Conservation (phyloP, 2,329 filamentous ascomycete species). For the Lachnellula subtilissima region DNA sequence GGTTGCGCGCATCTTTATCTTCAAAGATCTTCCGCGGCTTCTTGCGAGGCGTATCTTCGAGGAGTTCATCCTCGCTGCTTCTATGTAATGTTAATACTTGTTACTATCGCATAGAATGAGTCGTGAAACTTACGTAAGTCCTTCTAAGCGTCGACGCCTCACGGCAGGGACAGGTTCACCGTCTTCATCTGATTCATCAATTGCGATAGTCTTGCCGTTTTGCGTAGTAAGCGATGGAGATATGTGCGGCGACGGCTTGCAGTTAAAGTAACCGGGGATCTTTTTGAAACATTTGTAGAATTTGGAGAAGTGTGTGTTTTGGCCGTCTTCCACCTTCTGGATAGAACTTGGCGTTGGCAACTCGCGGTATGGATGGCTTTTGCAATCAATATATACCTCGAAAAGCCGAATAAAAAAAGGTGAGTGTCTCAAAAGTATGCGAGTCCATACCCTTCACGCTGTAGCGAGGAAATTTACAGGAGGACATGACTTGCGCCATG, state of each 20-base stretch:
- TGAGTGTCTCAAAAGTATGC: slow-evolving; percentile 7
- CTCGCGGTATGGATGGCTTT: slow-evolving; percentile 9
- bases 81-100: neutral
- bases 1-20: slow-evolving; percentile 40
- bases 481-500: slow-evolving; percentile 13
- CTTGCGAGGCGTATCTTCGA: slow-evolving; percentile 14
- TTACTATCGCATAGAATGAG: neutral
- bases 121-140: slow-evolving; percentile 11
- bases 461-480: neutral
- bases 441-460: slow-evolving; percentile 14
- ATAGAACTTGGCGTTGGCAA: slow-evolving; percentile 9
- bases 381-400: slow-evolving; percentile 30
- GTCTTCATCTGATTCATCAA: slow-evolving; percentile 22
- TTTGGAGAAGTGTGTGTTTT: neutral
- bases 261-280: neutral
- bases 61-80: slow-evolving; percentile 6
- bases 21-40: slow-evolving; percentile 40
- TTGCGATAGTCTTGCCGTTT: slow-evolving; percentile 1
- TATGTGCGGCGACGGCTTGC: slow-evolving; percentile 1
- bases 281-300: slow-evolving; percentile 5
- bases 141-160: slow-evolving; percentile 32
- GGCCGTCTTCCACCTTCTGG: slow-evolving; percentile 22
- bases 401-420: slow-evolving; percentile 22
- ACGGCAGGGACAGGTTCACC: slow-evolving; percentile 34
- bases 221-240: neutral